Base-by-base conservation (phyloP, 768 basidiomycete species). In the Russula abietina region DNA sequence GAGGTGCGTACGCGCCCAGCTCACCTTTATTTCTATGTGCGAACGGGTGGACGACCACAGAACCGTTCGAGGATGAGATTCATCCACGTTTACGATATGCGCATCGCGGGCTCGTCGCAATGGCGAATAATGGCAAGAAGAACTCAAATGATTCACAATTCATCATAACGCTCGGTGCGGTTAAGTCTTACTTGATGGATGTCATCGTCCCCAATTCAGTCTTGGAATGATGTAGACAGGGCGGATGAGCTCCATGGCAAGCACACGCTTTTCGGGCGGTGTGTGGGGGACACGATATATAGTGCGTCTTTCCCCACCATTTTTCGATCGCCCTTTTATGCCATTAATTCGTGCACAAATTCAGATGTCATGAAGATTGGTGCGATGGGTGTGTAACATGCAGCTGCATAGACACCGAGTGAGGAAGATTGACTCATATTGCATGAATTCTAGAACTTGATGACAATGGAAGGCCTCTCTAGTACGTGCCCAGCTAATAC, bases 81-180 rank as follows among this genome's bases (percentile, higher is more conserved):
- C 93, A 96, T 69, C 93, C 94, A 4, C 84, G 97, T 41, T 77
- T 99, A 64, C 87, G 91, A 43, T 98, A 90, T 73, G 76, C 85
- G 0, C 89, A 98, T 70, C 88, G 97, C 57, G 97, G 97, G 0
- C 73, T 98, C 2, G 86, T 99, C 1, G 97, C 81, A 1, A 95
- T 97, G 91, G 97, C 97, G 4, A 97, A 97, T 69, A 86, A 82
- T 61, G 93, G 93, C 11, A 80, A 80, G 32, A 91, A 89, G 73
- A 82, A 95, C 70, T 85, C 91, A 4, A 99, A 99, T 67, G 89
- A 91, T 58, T 96, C 93, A 0, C 96, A 98, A 73, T 98, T 93
- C 75, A 88, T 98, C 71, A 87, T 98, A 55, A 98, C 97, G 0
- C 84, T 98, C 0, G 89, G 93, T 92, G 66, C 55, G 73, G 70